Base-by-base conservation (phyloP, 768 basidiomycete species). In the Boletus pseudo-olivaceus region DNA sequence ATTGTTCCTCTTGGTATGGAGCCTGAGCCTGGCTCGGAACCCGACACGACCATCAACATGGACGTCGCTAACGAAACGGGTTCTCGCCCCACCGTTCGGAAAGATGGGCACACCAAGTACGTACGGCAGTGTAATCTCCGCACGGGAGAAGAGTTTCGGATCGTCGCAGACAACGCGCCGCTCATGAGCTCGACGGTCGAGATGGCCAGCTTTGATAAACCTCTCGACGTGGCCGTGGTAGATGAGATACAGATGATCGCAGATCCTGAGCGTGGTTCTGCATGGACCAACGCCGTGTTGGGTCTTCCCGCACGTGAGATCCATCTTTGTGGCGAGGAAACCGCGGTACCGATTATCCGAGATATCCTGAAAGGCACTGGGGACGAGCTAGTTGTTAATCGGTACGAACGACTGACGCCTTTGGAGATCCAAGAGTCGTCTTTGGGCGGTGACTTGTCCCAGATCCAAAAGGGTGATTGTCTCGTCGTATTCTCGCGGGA, bases 161-260 rank as follows among this genome's bases (percentile, higher is more conserved):
- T 90, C 30, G 81, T 96, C 20, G 74, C 76, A 9, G 75, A 75
- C 1, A 61, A 76, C 7, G 84, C 84, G 0, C 70, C 76, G 0
- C 68, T 97, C 35, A 54, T 78, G n/a, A 87, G 86, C 65, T 93
- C 90, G 68, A 99, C 97, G 3, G 88, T 98, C 61, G 97, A 99
- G 77, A 99, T 98, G 95, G 68, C 89, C 33, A 74, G 77, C 6
- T 59, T 75, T 10, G 56, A 59, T 2, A 57, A 45, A 17, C 55
- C 55, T 4, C 75, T 73, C 51, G 92, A 96, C 48, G 93, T 98
- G 23, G 94, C 85, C 0, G 94, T 99, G 43, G 77, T 99, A 42
- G 97, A 98, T 68, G 96, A 98, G 74, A 98, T 99, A 45, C 97
- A 98, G 74, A 89, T 98, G 88, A 82, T 98, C 17, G 81, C 81